A percentile compares a stretch with the other conserved stretches of the same genome.
Conservation (phyloP, 2,329 filamentous ascomycete species). For the Coleophoma eucalyptorum region DNA sequence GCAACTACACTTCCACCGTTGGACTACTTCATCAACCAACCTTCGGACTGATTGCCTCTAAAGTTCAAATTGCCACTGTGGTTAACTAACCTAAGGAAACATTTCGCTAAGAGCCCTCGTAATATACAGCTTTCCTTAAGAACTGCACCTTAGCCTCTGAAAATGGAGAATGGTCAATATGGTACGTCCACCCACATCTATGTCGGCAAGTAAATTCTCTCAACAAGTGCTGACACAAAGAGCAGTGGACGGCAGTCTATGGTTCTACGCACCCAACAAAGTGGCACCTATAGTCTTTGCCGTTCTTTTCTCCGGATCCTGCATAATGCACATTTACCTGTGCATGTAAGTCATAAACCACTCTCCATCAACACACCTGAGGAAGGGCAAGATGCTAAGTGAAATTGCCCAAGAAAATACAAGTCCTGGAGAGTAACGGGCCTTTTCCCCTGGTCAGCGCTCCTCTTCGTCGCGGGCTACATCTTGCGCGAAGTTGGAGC, state of each 20-base stretch:
- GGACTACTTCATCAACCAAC: too few species aligned
- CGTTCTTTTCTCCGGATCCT: conserved; percentile 41
- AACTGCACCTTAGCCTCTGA: too few species aligned
- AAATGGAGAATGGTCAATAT: too few species aligned
- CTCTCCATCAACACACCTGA: not conserved
- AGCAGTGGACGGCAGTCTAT: conserved; percentile 31
- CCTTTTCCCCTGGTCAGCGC: conserved; percentile 48
- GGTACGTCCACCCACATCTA: too few species aligned
- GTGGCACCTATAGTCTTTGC: conserved; percentile 49
- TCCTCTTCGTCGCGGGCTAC: conserved; percentile 54
- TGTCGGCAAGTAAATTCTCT: too few species aligned
- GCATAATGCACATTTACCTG: conserved; percentile 47
- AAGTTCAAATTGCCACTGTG: too few species aligned
- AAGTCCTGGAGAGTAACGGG: conserved; percentile 52
- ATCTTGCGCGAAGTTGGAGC: conserved; percentile 48
- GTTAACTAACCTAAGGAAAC: too few species aligned
- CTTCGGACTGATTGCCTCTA: too few species aligned
- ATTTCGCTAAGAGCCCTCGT: too few species aligned
- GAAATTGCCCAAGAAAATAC: conserved; percentile 39
- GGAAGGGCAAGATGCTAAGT: not conserved
- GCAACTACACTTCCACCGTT: too few species aligned
- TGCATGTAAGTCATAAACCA: conserved; percentile 41
- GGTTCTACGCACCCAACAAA: conserved; percentile 50
- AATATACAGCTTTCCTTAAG: too few species aligned
- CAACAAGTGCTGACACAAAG: not conserved